Percentiles rank a stretch among this genome's conserved stretches.
phyloP scores from a whole-genome alignment of 352 stramenopile genomes.

The Phytophthora agathidicida region DNA sequence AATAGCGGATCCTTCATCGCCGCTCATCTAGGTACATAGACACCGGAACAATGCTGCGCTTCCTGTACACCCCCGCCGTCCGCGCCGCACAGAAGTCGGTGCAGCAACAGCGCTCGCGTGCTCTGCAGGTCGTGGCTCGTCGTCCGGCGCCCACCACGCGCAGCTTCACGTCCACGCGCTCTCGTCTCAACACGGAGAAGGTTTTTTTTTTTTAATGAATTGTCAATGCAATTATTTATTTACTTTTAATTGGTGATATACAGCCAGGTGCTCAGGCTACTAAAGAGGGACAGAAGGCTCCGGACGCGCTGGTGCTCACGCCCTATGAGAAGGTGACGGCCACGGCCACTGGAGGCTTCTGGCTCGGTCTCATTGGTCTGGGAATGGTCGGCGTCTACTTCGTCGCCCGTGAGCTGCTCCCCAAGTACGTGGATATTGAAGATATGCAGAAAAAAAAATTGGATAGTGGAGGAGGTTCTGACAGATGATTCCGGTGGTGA shows the following conservation, averaged over 20 bases:
- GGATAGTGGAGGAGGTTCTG: not conserved
- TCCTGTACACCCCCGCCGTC: constrained; percentile 22
- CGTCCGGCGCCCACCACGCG: constrained; percentile 24
- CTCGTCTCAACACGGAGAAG: constrained; percentile 63
- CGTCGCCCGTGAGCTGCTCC: constrained; percentile 91
- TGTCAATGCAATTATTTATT: constrained; percentile 8
- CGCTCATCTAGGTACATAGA: no score
- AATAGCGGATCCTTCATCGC: constrained; percentile 14
- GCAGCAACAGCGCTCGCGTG: constrained; percentile 25
- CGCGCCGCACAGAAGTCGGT: constrained; percentile 33
- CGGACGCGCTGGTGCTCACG: constrained; percentile 89
- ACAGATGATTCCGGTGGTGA: constrained; percentile 13
- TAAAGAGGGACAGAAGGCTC: constrained; percentile 55
- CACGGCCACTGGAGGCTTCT: constrained; percentile 88
- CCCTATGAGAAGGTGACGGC: constrained; percentile 95
- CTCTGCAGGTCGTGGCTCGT: constrained; percentile 28
- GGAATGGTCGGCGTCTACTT: constrained; percentile 91
- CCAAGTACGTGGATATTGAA: constrained; percentile 63
- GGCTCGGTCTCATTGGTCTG: constrained; percentile 86
- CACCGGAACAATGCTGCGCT: constrained; percentile 44
- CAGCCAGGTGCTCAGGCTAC: constrained; percentile 43
- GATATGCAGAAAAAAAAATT: no score
- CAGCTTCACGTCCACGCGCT: constrained; percentile 52
- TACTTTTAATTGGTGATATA: not conserved
- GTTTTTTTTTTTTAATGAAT: constrained; percentile 18